Conservation (phyloP, 306 rosid species). For the Casuarina glauca region DNA sequence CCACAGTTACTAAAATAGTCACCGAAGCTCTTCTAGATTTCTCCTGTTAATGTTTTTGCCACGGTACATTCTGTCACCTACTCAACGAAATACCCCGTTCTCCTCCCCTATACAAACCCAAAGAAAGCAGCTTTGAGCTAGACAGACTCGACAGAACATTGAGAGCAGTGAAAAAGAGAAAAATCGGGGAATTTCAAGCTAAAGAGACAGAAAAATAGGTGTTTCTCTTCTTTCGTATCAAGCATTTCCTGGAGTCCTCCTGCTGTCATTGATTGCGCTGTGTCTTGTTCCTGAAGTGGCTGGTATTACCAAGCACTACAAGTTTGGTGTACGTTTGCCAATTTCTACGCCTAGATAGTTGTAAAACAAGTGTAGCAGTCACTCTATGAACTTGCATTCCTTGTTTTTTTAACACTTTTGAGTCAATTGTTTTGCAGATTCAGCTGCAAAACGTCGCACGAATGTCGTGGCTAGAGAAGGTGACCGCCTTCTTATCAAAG, state of each 20-base stretch:
- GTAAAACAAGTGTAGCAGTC: not conserved
- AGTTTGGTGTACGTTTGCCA: conserved; percentile 41
- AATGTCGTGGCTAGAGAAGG: conserved; percentile 70
- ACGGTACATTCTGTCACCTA: conserved; percentile 18
- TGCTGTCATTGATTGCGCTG: conserved; percentile 27
- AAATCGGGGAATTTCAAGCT: conserved; percentile 4
- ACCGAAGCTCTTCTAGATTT: conserved; percentile 7
- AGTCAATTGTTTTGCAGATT: conserved; percentile 34
- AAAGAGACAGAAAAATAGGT: conserved; percentile 36
- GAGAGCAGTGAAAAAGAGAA: not conserved
- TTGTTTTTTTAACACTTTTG: not conserved
- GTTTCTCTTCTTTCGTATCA: conserved; percentile 6
- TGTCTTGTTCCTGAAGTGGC: conserved; percentile 38
- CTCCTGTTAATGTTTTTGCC: conserved; percentile 26
- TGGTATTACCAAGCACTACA: conserved; percentile 59
- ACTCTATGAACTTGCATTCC: not conserved
- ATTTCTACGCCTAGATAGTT: not conserved
- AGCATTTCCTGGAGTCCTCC: conserved; percentile 24
- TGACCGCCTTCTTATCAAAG: conserved; percentile 55
- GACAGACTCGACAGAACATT: not conserved
- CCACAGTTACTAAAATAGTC: not conserved
- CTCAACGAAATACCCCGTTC: conserved; percentile 15
- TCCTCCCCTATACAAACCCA: conserved; percentile 31
- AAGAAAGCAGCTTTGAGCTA: conserved; percentile 9
- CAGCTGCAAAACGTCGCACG: conserved; percentile 53